These are phyloP conservation scores for Saturnispora sanitii DNA, from an alignment of 805 yeast genomes.

Conservation along the genomic window DNA sequence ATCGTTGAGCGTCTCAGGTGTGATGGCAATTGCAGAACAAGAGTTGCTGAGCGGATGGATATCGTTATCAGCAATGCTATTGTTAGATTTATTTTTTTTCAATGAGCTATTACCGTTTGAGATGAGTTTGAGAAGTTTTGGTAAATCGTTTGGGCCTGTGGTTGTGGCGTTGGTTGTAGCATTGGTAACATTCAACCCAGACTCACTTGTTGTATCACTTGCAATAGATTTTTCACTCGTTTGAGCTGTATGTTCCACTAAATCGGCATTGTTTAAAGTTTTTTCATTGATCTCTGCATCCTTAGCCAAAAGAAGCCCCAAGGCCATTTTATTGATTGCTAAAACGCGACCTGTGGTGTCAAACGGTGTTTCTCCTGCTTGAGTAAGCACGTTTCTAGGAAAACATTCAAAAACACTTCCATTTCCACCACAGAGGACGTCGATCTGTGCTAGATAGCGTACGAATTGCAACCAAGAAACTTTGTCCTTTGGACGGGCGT, in stretches of 20 bases:
- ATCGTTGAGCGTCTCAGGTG: conserved; percentile 20
- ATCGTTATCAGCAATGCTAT: conserved; percentile 17
- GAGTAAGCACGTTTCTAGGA: conserved; percentile 19
- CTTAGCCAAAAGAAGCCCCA: conserved; percentile 18
- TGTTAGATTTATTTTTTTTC: too few species aligned
- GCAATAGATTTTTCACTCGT: too few species aligned
- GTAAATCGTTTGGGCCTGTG: too few species aligned
- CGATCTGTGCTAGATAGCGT: conserved; percentile 18
- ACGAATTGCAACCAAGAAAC: conserved; percentile 28
- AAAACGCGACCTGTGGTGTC: conserved; percentile 19
- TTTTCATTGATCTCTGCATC: too few species aligned
- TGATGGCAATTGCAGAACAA: too few species aligned
- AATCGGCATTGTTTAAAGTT: too few species aligned
- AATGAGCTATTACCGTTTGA: too few species aligned
- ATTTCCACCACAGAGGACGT: conserved; percentile 16
- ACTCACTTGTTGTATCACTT: too few species aligned
- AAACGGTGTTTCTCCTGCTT: conserved; percentile 23
- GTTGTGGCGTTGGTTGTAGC: too few species aligned
- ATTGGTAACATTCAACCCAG: too few species aligned
- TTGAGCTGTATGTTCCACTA: too few species aligned
- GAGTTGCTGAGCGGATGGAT: conserved; percentile 18
- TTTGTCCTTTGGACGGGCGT: conserved; percentile 25
- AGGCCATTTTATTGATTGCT: conserved; percentile 21
- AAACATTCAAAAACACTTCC: conserved; percentile 18
- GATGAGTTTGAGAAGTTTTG: too few species aligned